Evolutionary conservation across 805 yeast genomes (phyloP).

Genomic region (Lipomyces sp.): DNA sequence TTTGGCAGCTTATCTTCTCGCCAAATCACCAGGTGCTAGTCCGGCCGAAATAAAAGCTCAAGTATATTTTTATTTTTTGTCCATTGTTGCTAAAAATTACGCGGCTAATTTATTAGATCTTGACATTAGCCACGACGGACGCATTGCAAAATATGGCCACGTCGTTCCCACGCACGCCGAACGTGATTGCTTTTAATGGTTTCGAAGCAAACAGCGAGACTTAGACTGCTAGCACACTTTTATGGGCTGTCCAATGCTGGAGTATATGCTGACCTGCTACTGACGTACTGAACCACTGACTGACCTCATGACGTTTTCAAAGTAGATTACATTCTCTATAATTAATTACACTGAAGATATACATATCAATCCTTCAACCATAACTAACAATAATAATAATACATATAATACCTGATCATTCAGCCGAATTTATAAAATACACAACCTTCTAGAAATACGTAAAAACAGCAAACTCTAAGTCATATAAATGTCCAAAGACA

Average conservation of each 20-base stretch:
- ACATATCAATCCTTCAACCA: not conserved
- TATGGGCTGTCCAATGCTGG: not conserved
- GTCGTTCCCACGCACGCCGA: conserved; percentile 16
- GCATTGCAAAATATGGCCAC: conserved; percentile 11
- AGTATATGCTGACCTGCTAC: not conserved
- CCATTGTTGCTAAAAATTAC: not conserved
- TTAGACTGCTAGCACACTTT: not conserved
- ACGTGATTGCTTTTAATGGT: conserved; percentile 23
- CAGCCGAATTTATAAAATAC: not conserved
- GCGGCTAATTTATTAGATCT: conserved; percentile 7
- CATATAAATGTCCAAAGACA: not conserved
- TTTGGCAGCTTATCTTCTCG: conserved; percentile 66
- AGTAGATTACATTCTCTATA: not conserved
- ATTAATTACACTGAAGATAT: not conserved
- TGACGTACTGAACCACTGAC: not conserved
- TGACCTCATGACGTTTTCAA: not conserved
- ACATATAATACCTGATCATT: not conserved
- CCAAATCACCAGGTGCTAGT: conserved; percentile 27
- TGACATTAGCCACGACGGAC: conserved; percentile 13
- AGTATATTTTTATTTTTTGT: not conserved
- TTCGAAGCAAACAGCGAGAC: not conserved
- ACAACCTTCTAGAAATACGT: not conserved
- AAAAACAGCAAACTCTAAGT: not conserved
- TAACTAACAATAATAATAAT: not conserved
- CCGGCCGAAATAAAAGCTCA: conserved; percentile 39